These are phyloP conservation scores for Tricholoma saponaceum DNA, from an alignment of 768 basidiomycete species.

Conservation along the genomic window DNA sequence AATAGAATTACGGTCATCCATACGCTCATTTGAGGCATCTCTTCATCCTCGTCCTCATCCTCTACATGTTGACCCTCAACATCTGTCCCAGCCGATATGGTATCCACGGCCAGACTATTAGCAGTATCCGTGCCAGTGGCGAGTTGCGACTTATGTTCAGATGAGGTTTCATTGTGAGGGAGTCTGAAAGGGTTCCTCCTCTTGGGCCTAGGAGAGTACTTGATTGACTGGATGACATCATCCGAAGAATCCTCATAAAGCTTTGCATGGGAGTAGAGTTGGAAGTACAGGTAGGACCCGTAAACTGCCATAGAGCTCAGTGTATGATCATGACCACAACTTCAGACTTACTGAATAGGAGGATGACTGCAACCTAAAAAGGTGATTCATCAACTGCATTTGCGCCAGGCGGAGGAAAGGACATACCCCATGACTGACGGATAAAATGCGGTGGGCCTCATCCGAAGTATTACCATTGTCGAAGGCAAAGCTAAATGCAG, in stretches of 20 bases:
- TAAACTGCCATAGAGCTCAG: constrained; percentile 52
- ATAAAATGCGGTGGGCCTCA: constrained; percentile 46
- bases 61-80: constrained; percentile 1
- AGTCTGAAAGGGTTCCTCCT: background rate
- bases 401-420: background rate
- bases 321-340: constrained; percentile 22
- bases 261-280: constrained; percentile 68
- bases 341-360: constrained; percentile 60
- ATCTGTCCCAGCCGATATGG: constrained; percentile 19
- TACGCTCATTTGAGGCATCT: constrained; percentile 54
- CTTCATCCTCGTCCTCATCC: constrained; percentile 35
- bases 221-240: constrained; percentile 29
- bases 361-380: constrained; percentile 65
- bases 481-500: constrained; percentile 68
- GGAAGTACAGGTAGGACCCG: constrained; percentile 71
- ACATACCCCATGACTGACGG: constrained; percentile 72
- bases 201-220: constrained; percentile 23
- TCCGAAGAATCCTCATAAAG: constrained; percentile 55
- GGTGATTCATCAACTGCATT: background rate
- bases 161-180: background rate
- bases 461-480: constrained; percentile 15
- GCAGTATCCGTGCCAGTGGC: background rate
- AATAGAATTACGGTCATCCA: constrained; percentile 51
- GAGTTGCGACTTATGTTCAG: background rate
- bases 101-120: background rate